These are phyloP conservation scores for Colletotrichum orbiculare DNA, from an alignment of 2,329 filamentous ascomycete genomes.

Conservation along the genomic window DNA sequence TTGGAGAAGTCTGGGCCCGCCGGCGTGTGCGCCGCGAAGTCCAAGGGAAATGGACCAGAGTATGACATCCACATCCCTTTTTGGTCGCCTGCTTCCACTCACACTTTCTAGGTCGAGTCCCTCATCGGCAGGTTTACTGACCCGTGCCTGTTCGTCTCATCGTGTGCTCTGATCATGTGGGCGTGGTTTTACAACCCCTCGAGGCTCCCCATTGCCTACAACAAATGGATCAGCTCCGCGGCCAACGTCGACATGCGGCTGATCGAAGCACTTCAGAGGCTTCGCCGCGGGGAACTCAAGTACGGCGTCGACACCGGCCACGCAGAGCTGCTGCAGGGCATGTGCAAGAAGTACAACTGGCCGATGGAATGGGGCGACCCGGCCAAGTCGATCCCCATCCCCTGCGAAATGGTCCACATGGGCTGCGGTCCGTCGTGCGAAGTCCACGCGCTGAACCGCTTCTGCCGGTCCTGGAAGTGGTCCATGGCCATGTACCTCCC, in stretches of 20 bases:
- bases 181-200: constrained; percentile 84
- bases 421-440: constrained; percentile 80
- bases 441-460: constrained; percentile 75
- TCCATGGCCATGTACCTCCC: constrained; percentile 82
- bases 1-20: constrained; percentile 73
- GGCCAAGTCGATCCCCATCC: constrained; percentile 74
- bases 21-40: constrained; percentile 57
- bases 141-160: constrained; percentile 76
- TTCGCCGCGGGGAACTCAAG: constrained; percentile 69
- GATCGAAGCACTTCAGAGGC: constrained; percentile 77
- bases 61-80: constrained; percentile 41
- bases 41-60: constrained; percentile 58
- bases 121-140: constrained; percentile 64
- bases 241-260: constrained; percentile 81
- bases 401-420: constrained; percentile 88
- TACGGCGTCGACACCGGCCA: constrained; percentile 82
- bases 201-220: constrained; percentile 78
- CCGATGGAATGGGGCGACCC: constrained; percentile 81
- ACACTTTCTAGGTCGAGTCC: constrained; percentile 51
- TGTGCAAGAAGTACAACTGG: constrained; percentile 78
- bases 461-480: constrained; percentile 76
- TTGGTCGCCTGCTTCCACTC: background rate
- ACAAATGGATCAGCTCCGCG: constrained; percentile 83
- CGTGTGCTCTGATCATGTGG: constrained; percentile 86
- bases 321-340: constrained; percentile 72